A percentile compares a stretch with the other conserved stretches of the same genome.
These are phyloP conservation scores for Dentipellis fragilis DNA, from an alignment of 768 basidiomycete species.

Conservation along the genomic window DNA sequence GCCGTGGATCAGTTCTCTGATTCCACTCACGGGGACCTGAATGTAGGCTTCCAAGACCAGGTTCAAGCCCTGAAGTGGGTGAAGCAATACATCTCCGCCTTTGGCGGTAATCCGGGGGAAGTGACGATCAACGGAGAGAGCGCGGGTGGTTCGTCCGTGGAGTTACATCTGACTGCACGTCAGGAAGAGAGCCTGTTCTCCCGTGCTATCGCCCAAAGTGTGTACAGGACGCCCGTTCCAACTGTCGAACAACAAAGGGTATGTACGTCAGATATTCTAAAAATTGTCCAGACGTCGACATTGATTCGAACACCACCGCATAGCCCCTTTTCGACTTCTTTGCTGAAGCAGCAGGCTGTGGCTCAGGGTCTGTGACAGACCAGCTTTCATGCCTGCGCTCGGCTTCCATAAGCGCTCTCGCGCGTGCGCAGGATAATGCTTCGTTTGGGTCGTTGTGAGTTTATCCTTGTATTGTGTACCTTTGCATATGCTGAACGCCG, in stretches of 20 bases:
- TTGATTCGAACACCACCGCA: background rate
- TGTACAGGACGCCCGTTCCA: conserved; percentile 42
- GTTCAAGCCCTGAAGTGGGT: conserved; percentile 30
- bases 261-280: conserved; percentile 2
- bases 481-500: background rate
- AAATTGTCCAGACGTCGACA: background rate
- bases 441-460: conserved; percentile 31
- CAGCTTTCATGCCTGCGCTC: conserved; percentile 39
- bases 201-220: conserved; percentile 53
- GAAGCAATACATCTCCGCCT: conserved; percentile 25
- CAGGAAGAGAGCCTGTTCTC: conserved; percentile 32
- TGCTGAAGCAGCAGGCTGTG: conserved; percentile 40
- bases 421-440: conserved; percentile 44
- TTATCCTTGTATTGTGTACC: background rate
- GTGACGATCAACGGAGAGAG: conserved; percentile 53
- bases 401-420: conserved; percentile 40
- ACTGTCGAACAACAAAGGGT: conserved; percentile 44
- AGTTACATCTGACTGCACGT: conserved; percentile 46
- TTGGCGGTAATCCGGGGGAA: conserved; percentile 28
- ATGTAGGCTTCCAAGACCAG: conserved; percentile 50
- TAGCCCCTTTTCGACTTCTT: conserved; percentile 47
- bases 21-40: conserved; percentile 34
- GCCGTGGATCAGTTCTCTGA: conserved; percentile 34
- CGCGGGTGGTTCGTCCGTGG: conserved; percentile 45
- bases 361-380: conserved; percentile 21